Base-by-base conservation (phyloP, 2,329 filamentous ascomycete species). In the Diaporthe eres region DNA sequence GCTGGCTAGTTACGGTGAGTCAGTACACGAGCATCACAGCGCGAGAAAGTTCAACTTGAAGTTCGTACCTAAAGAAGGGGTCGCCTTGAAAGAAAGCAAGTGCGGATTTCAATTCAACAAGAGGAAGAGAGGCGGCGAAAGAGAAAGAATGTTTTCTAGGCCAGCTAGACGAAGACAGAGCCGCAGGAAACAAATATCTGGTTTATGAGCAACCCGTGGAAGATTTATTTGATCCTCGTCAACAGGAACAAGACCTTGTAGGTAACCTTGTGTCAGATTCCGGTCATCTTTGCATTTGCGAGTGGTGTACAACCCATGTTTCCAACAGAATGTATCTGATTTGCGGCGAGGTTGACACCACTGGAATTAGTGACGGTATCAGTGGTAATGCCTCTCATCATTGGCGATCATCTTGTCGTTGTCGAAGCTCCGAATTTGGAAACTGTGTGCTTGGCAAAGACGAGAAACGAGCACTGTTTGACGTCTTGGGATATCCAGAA, bases 391-490 rank as follows among this genome's bases (percentile, higher is more conserved):
- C 1, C 60, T 47, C 13, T 25, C 39, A 47, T 19, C 5, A 25
- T 28, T 31, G 39, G 31, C 7, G 39, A 7, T 31, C 39, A 65
- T 65, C 25, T 22, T 65, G 42, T 31, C 5, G 42, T 17, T 49
- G 15, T n/a, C 10, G 17, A 34, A 12, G 61, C 13, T 49, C 4
- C 15, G 42, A 22, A 65, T 65, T 49, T 65, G 19, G 61, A 49
- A 31, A 49, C 15, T 34, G 25, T 49, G 15, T 9, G 42, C 61
- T 65, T 65, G 61, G 42, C 61, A 65, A 65, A 6, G 42, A 65
- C 42, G 61, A 65, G 61, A 65, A 47, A 65, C 25, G 17, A 49
- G 42, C 42, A 65, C n/a, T 3, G 61, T 65, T 49, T 65, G 42
- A 49, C 19, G 28, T 49, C 19, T 44, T 47, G 19, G 37, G 9